Base-by-base conservation (phyloP, 768 basidiomycete genomes). In the Termitomyces sp. region DNA sequence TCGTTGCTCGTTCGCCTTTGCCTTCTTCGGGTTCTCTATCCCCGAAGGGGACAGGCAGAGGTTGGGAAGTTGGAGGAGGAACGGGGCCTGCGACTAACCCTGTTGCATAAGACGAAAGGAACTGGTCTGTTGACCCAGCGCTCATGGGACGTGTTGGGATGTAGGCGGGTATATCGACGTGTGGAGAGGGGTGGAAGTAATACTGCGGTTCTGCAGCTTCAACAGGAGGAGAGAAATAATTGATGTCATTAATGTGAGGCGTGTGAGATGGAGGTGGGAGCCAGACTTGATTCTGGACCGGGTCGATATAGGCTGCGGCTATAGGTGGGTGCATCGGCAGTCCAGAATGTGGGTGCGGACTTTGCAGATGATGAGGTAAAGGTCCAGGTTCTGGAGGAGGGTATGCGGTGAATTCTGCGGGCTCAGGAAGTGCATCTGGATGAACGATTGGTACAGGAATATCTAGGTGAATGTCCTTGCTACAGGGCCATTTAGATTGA, bases 381-480 rank as follows among this genome's bases (percentile, higher is more conserved):
- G 70, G 61, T 60, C 66, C 50, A 60, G 55, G 39, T 67, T 63
- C 57, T 65, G 58, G 63, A 66, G 56, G 55, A 68, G 57, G 59
- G 54, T 64, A 69, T 48, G 53, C 58, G 55, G 58, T 68, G 67
- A 59, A 61, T 52, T 68, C 67, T 38, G 57, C 67, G 15, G 74
- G 73, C 2, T 77, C 74, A 16, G 71, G 73, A 2, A 73, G 59
- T 55, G 86, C 84, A n/a, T 76, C 71, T 1, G 89, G 87, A 69
- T 92, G 89, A 24, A 85, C 77, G 22, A 91, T 78, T 24, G 77
- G 78, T 0, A 91, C 79, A 11, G 89, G 89, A 11, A 94, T 74
- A 51, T 83, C 79, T 0, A 92, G 71, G 33, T 81, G 66, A 28
- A 91, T 81, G 69, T 92, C 90, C 71, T 90, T 91, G 66, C 92